Conservation (phyloP, 208 protist genomes). For the Acanthamoeba sp. region DNA sequence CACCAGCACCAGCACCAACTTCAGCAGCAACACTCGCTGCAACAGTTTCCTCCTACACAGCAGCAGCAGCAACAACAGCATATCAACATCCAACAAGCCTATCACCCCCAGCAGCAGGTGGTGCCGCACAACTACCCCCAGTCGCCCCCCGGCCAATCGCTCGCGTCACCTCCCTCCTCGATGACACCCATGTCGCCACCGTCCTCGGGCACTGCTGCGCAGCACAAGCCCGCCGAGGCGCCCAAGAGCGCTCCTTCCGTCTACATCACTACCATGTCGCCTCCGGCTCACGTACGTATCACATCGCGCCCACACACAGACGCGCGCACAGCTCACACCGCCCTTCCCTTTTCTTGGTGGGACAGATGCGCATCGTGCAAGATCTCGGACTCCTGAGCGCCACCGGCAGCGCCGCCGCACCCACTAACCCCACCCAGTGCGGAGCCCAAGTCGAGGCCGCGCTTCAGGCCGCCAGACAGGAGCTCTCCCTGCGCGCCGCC, state of each 20-base stretch:
- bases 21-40: background rate
- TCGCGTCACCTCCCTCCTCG: constrained; percentile 3
- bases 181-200: background rate
- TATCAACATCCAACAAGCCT: background rate
- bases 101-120: background rate
- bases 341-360: background rate
- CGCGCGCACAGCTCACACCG: background rate
- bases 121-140: background rate
- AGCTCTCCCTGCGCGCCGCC: constrained; percentile 4
- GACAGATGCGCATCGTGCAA: constrained; percentile 64
- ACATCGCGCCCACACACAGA: background rate
- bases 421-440: constrained; percentile 6
- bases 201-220: background rate
- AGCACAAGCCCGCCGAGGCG: background rate
- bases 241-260: background rate
- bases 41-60: background rate
- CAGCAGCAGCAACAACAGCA: background rate
- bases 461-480: constrained; percentile 41
- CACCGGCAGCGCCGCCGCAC: background rate
- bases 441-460: constrained; percentile 32
- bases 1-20: background rate
- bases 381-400: constrained; percentile 35
- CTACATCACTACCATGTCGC: constrained; percentile 66
- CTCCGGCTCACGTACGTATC: constrained; percentile 20
- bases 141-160: background rate